These are phyloP conservation scores for Wickerhamomyces strasburgensis DNA, from an alignment of 805 yeast species.

Conservation along the genomic window DNA sequence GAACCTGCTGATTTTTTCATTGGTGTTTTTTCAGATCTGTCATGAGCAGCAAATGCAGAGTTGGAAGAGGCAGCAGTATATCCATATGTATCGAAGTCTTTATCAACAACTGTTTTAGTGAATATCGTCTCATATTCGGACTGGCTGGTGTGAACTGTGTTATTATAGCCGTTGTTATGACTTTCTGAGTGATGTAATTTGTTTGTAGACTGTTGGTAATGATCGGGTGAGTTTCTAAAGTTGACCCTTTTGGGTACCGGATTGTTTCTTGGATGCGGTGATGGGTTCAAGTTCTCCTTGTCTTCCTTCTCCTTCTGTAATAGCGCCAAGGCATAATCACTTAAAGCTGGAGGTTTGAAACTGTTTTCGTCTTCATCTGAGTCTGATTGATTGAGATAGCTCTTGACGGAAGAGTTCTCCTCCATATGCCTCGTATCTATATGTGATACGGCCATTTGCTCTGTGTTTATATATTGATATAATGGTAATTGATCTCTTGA, in stretches of 20 bases:
- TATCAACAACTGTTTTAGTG: conserved; percentile 14
- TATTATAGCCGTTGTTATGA: conserved; percentile 11
- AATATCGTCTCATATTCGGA: conserved; percentile 23
- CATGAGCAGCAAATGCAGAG: conserved; percentile 4
- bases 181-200: conserved; percentile 11
- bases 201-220: background rate
- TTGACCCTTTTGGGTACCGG: conserved; percentile 21
- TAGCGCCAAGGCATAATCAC: conserved; percentile 52
- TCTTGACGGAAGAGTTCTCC: conserved; percentile 4
- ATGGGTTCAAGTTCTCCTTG: conserved; percentile 6
- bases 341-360: conserved; percentile 54
- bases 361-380: conserved; percentile 41
- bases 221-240: conserved; percentile 17
- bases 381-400: conserved; percentile 15
- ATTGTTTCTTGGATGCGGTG: background rate
- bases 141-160: conserved; percentile 15
- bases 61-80: conserved; percentile 12
- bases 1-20: conserved; percentile 10
- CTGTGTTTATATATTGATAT: background rate
- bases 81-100: conserved; percentile 11
- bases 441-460: conserved; percentile 6
- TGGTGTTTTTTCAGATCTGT: conserved; percentile 19
- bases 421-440: conserved; percentile 1
- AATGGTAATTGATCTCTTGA: too few relatives aligned
- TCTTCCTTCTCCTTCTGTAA: conserved; percentile 31